phyloP scores from a whole-genome alignment of 1,139 yeast genomes.

The Hyphopichia burtonii region DNA sequence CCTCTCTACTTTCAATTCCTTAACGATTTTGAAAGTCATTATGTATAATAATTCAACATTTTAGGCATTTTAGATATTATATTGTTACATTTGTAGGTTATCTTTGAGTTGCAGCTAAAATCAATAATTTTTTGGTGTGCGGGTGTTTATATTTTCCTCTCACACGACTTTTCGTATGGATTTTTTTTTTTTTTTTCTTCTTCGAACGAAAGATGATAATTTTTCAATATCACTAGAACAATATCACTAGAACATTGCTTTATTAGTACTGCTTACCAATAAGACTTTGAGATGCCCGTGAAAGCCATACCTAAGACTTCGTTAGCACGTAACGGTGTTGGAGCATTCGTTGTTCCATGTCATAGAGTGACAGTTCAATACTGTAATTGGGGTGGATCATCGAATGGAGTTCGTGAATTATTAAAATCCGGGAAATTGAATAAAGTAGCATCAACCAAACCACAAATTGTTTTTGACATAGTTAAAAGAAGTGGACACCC shows the following conservation, averaged over 20 bases:
- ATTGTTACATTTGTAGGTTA: too few relatives aligned
- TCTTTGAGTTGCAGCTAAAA: too few relatives aligned
- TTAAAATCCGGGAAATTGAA: conserved; percentile 55
- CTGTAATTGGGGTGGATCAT: conserved; percentile 96
- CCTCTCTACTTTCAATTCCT: too few relatives aligned
- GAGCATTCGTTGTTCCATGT: conserved; percentile 76
- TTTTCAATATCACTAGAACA: neutral
- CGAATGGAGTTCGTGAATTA: conserved; percentile 76
- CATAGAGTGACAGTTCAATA: conserved; percentile 69
- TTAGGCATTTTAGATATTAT: neutral
- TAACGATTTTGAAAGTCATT: neutral
- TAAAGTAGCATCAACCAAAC: conserved; percentile 56
- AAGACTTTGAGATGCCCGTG: conserved; percentile 34
- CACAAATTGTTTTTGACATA: conserved; percentile 71
- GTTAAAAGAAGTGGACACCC: conserved; percentile 82
- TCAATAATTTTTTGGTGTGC: neutral
- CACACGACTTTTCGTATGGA: neutral
- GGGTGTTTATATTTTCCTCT: neutral
- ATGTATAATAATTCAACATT: neutral
- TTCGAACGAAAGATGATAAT: neutral
- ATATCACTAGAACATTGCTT: too few relatives aligned
- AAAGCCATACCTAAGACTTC: conserved; percentile 55
- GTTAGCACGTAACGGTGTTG: conserved; percentile 74
- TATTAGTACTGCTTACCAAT: too few relatives aligned
- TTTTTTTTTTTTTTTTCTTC: neutral